These are phyloP conservation scores for Nothophoma quercina DNA, from an alignment of 2,329 filamentous ascomycete species.

Conservation along the genomic window DNA sequence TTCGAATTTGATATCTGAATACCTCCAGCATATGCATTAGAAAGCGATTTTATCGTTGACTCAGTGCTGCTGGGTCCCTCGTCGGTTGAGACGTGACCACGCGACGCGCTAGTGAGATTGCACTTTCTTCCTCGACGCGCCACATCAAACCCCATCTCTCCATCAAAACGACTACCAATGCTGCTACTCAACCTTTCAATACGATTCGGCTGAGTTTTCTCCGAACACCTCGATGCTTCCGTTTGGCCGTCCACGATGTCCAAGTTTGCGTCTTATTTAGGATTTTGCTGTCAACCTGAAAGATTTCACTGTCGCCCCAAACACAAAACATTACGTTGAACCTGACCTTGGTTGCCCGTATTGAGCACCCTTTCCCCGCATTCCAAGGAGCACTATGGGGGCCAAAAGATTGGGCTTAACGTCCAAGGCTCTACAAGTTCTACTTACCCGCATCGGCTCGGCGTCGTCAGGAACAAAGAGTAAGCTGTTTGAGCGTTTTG, in stretches of 20 bases:
- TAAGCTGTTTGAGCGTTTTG: conserved; percentile 61
- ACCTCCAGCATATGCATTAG: background rate
- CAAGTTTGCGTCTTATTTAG: background rate
- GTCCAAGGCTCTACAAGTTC: conserved; percentile 61
- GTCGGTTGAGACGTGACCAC: background rate
- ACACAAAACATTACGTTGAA: background rate
- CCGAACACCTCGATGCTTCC: background rate
- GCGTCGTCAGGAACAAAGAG: conserved; percentile 67
- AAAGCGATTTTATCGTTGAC: no score
- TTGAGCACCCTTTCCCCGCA: background rate
- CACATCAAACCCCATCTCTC: background rate
- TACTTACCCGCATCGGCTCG: conserved; percentile 69
- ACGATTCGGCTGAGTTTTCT: background rate
- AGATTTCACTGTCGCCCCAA: background rate
- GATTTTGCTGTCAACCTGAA: background rate
- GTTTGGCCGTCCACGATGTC: background rate
- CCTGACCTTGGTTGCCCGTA: no score
- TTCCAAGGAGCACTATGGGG: conserved; percentile 15
- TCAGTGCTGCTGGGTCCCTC: no score
- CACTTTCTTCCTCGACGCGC: background rate
- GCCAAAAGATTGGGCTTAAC: conserved; percentile 47
- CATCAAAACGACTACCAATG: conserved; percentile 2
- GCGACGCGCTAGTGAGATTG: background rate
- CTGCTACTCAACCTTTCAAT: background rate
- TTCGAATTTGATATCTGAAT: background rate